Conservation (phyloP, 257 asterid genomes). For the Solanum sejunctum region DNA sequence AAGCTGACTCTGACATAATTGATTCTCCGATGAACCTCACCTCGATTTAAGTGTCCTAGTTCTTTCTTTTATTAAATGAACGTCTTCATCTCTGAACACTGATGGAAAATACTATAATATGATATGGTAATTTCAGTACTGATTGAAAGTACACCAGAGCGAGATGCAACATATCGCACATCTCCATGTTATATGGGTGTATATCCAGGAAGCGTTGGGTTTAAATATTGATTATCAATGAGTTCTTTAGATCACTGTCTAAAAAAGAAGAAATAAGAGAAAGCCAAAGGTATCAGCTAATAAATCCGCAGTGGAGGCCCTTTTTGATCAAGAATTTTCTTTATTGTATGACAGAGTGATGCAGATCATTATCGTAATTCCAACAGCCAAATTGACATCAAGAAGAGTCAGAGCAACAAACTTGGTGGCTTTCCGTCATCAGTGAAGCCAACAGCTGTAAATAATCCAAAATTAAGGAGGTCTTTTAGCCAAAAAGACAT, state of each 20-base stretch:
- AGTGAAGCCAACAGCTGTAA: constrained; percentile 25
- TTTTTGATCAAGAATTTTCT: constrained; percentile 3
- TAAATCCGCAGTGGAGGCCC: background rate
- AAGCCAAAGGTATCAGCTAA: background rate
- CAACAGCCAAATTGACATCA: constrained; percentile 18
- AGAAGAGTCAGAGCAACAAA: constrained; percentile 26
- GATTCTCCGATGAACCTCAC: background rate
- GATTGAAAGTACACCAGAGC: background rate
- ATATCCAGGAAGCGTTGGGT: background rate
- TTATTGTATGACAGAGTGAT: constrained; percentile 40
- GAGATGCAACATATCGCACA: background rate
- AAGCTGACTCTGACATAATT: background rate
- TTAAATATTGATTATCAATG: background rate
- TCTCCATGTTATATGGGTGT: background rate
- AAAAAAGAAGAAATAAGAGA: background rate
- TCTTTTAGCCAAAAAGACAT: constrained; percentile 52
- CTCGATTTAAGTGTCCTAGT: background rate
- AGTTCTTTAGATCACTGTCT: background rate
- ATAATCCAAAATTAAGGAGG: constrained; percentile 36
- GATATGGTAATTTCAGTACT: background rate
- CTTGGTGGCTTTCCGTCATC: constrained; percentile 16
- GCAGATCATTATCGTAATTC: constrained; percentile 37
- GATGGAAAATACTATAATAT: background rate
- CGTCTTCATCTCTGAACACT: background rate
- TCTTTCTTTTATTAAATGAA: background rate